These are phyloP conservation scores for Plantago major DNA, from an alignment of 257 asterid species.

Conservation along the genomic window DNA sequence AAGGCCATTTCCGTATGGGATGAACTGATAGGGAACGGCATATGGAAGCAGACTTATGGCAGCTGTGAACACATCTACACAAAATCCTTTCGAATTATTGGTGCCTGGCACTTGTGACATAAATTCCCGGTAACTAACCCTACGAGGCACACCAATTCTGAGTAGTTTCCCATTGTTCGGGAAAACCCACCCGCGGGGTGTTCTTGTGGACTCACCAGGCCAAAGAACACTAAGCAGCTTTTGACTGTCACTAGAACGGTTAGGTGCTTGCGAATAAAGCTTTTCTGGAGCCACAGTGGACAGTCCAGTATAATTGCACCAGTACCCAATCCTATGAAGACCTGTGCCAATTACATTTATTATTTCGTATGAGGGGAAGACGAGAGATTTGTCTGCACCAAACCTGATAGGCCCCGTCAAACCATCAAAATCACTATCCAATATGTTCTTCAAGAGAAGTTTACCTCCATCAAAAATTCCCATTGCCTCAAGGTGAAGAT, in stretches of 20 bases:
- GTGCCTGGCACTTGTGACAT: slow-evolving; percentile 67
- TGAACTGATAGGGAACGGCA: slow-evolving; percentile 77
- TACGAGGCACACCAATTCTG: slow-evolving; percentile 77
- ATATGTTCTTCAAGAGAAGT: slow-evolving; percentile 47
- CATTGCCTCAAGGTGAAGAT: slow-evolving; percentile 67
- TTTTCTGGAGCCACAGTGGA: slow-evolving; percentile 65
- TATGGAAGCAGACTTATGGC: slow-evolving; percentile 82
- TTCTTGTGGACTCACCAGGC: slow-evolving; percentile 72
- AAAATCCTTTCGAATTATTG: slow-evolving; percentile 68
- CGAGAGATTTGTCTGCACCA: slow-evolving; percentile 43
- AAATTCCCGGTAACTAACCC: slow-evolving; percentile 70
- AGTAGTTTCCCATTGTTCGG: slow-evolving; percentile 76
- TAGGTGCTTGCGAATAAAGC: slow-evolving; percentile 37
- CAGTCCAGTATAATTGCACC: slow-evolving; percentile 82
- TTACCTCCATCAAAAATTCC: slow-evolving; percentile 73
- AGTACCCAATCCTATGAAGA: slow-evolving; percentile 66
- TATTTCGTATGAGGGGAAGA: slow-evolving; percentile 71
- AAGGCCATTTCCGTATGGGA: slow-evolving; percentile 75
- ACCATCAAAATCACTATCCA: slow-evolving; percentile 63
- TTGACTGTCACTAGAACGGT: slow-evolving; percentile 50
- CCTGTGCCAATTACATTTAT: slow-evolving; percentile 81
- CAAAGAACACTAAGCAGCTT: slow-evolving; percentile 59
- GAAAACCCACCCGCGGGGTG: slow-evolving; percentile 98
- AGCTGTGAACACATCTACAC: slow-evolving; percentile 83
- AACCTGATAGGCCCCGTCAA: slow-evolving; percentile 73